These are phyloP conservation scores for Drechslerella coelobrocha DNA, from an alignment of 2,329 filamentous ascomycete species.

Conservation along the genomic window DNA sequence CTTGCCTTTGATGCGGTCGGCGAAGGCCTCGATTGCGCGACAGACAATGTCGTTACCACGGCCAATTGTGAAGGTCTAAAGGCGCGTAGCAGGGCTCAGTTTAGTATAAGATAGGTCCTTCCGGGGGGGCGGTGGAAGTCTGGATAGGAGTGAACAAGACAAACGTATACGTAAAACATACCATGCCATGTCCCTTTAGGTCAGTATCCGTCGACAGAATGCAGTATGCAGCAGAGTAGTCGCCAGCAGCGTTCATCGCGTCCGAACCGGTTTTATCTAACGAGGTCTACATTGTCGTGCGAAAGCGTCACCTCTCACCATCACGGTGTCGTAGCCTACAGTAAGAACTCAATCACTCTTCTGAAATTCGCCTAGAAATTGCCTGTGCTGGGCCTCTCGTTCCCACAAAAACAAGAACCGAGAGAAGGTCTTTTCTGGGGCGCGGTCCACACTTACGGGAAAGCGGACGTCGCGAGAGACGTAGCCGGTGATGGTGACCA, in stretches of 20 bases:
- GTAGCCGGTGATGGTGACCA: slow-evolving; percentile 75
- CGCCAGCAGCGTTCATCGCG: slow-evolving; percentile 92
- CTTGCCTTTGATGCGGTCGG: slow-evolving; percentile 75
- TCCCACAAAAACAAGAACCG: slow-evolving; percentile 19
- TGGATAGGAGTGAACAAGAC: not conserved
- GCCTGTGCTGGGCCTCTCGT: slow-evolving; percentile 2
- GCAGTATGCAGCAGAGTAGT: slow-evolving; percentile 94
- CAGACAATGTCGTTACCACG: slow-evolving; percentile 94
- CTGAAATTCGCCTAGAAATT: slow-evolving; percentile 35
- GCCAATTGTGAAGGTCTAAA: slow-evolving; percentile 78
- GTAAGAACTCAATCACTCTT: slow-evolving; percentile 44
- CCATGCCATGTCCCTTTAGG: slow-evolving; percentile 79
- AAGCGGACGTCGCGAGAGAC: slow-evolving; percentile 77
- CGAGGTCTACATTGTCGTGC: slow-evolving; percentile 71
- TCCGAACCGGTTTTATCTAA: slow-evolving; percentile 95
- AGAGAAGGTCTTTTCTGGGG: slow-evolving; percentile 10
- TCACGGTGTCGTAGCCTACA: slow-evolving; percentile 10
- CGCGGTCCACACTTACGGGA: slow-evolving; percentile 61
- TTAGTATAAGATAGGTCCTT: not conserved
- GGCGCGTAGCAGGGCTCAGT: not conserved
- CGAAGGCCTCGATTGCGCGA: slow-evolving; percentile 78
- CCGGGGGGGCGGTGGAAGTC: not conserved
- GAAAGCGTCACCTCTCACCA: not conserved
- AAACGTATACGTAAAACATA: slow-evolving; percentile 56
- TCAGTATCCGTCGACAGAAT: slow-evolving; percentile 81